These are phyloP conservation scores for Halteria grandinella DNA, from an alignment of 73 alveolate species.

Conservation along the genomic window DNA sequence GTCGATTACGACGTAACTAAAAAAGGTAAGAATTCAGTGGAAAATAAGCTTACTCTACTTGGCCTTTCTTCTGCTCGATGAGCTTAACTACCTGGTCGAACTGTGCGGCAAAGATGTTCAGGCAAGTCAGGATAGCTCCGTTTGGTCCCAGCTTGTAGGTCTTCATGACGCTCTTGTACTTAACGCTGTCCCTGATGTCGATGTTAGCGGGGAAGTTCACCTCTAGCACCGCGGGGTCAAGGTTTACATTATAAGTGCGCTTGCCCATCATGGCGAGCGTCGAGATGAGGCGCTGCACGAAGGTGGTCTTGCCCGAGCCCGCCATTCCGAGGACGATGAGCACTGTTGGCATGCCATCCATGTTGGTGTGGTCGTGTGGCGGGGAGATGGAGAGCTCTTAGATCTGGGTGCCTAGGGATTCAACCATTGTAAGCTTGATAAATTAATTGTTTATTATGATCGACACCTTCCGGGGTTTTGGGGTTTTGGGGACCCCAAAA, in stretches of 20 bases:
- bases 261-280: slow-evolving; percentile 63
- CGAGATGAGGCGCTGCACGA: slow-evolving; percentile 76
- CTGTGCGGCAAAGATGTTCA: slow-evolving; percentile 92
- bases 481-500: not conserved
- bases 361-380: too few species aligned
- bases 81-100: slow-evolving; percentile 79
- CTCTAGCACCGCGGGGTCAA: slow-evolving; percentile 96
- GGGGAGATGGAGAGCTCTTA: too few species aligned
- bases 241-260: slow-evolving; percentile 86
- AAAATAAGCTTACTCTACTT: slow-evolving; percentile 7
- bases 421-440: too few species aligned
- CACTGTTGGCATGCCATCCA: slow-evolving; percentile 29
- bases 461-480: not conserved
- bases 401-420: too few species aligned
- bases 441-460: too few species aligned
- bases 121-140: slow-evolving; percentile 96
- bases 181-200: slow-evolving; percentile 93
- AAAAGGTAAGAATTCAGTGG: not conserved
- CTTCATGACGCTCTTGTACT: slow-evolving; percentile 92
- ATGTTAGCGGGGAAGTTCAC: slow-evolving; percentile 88
- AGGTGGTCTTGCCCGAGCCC: slow-evolving; percentile 93
- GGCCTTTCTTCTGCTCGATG: slow-evolving; percentile 63
- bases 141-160: slow-evolving; percentile 94
- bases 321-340: slow-evolving; percentile 92
- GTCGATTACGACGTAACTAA: slow-evolving; percentile 86